Evolutionary conservation across 208 protist genomes (phyloP).

Genomic region (Leptomonas pyrrhocoris): DNA sequence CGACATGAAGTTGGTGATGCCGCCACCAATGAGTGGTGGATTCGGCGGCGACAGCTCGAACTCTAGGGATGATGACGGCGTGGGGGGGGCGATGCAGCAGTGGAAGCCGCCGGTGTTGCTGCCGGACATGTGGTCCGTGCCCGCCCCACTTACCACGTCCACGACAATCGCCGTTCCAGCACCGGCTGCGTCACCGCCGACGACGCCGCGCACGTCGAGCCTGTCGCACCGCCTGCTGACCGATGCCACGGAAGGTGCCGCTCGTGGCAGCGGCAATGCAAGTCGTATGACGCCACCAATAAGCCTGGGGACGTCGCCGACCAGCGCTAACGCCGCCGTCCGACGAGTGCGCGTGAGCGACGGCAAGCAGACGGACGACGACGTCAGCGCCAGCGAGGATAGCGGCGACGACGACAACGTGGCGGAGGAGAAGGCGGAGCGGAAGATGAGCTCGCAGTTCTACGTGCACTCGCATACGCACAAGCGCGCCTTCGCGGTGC

Average conservation of each 20-base stretch:
- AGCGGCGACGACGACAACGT: conserved; percentile 12
- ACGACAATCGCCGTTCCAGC: not conserved
- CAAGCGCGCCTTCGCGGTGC: conserved; percentile 51
- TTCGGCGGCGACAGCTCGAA: not conserved
- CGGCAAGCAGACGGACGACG: not conserved
- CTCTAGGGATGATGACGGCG: not conserved
- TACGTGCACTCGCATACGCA: conserved; percentile 35
- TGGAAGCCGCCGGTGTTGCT: conserved; percentile 36
- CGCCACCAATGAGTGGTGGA: not conserved
- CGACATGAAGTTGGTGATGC: not conserved
- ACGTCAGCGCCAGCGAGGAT: not conserved
- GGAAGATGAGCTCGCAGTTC: not conserved
- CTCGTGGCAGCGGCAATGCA: not conserved
- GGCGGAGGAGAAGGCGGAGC: not conserved
- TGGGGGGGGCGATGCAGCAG: conserved; percentile 6
- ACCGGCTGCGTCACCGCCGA: not conserved
- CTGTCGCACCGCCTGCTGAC: conserved; percentile 1
- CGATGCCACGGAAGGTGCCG: not conserved
- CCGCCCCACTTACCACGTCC: not conserved
- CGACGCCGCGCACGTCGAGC: not conserved
- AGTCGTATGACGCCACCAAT: conserved; percentile 1
- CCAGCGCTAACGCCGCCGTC: not conserved
- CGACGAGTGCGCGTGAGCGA: not conserved
- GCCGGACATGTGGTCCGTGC: conserved; percentile 25
- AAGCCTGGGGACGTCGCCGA: conserved; percentile 5